Base-by-base conservation (phyloP, 495 filamentous ascomycete genomes). In the Daldinia bambusicola region DNA sequence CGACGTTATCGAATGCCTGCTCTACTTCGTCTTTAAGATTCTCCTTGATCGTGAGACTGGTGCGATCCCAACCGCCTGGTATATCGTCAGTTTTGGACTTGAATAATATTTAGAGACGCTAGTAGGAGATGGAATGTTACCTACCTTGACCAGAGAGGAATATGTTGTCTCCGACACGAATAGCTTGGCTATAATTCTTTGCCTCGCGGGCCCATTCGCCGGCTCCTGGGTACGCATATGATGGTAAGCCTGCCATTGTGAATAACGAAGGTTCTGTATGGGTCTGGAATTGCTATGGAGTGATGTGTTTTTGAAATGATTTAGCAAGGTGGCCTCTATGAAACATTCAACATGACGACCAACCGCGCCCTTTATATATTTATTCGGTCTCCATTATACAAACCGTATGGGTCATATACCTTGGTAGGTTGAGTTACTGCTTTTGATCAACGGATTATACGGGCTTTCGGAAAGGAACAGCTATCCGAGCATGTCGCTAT, bases 121-220 rank as follows among this genome's bases (percentile, higher is more conserved):
- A 31, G 2, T 18, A 10, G 16, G 30, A 32, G 56, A 40, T 40
- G 34, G 34, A 45, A 36, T 10, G 6, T 8, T 26, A 45, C 63
- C 14, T 74, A 84, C 84, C 85, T 83, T 89, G 87, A 13, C 87
- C 87, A 3, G 86, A 67, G 50, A 79, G 80, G 72, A 86, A 81
- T 40, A 89, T 87, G 0, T 77, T 75, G 62, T 88, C 80, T 14
- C 81, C 86, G 18, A 88, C 76, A 8, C 86, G 80, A 6, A 86
- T 83, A 9, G 86, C 84, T 72, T 88, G 86, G 74, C 77, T 84
- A 74, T 88, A 89, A 34, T 70, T 56, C 73, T 81, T 78, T 1
- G 74, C 68, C 56, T 84, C 55, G 7, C 71, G 66, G 16, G 77
- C 76, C 22, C 51, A 64, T 43, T 82, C 71, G 13, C 86, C 85